These are phyloP conservation scores for Monosporozyma unispora DNA, from an alignment of 805 yeast species.

Conservation along the genomic window DNA sequence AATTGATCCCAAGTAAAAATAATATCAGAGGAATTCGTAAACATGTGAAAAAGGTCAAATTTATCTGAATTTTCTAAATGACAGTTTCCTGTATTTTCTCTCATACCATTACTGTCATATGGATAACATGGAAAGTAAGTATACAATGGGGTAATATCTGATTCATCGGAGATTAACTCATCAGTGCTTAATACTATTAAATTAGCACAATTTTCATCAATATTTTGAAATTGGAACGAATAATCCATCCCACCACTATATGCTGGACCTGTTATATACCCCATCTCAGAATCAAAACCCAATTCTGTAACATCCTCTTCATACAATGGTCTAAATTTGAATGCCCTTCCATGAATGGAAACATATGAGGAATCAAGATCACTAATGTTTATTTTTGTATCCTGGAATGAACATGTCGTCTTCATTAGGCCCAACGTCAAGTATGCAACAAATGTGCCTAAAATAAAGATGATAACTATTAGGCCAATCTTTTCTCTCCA, in stretches of 20 bases:
- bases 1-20: constrained; percentile 89
- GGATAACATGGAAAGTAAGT: constrained; percentile 96
- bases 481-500: constrained; percentile 96
- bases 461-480: constrained; percentile 58
- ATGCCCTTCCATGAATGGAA: constrained; percentile 76
- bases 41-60: constrained; percentile 45
- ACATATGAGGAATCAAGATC: constrained; percentile 46
- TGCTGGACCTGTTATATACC: constrained; percentile 62
- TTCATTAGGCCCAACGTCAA: constrained; percentile 85
- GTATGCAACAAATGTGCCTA: constrained; percentile 75
- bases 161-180: constrained; percentile 58
- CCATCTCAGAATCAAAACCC: constrained; percentile 52
- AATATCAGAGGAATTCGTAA: constrained; percentile 60
- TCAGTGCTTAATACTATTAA: too few species aligned
- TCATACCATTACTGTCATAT: background rate
- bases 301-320: constrained; percentile 72
- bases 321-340: constrained; percentile 55
- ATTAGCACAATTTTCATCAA: constrained; percentile 84
- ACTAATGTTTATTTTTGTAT: constrained; percentile 56
- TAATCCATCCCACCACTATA: constrained; percentile 87
- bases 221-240: constrained; percentile 79
- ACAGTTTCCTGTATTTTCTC: constrained; percentile 50
- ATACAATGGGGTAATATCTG: constrained; percentile 76
- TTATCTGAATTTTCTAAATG: constrained; percentile 72
- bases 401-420: constrained; percentile 67